Percentiles rank a stretch among this genome's conserved stretches.
phyloP scores from a whole-genome alignment of 306 rosid species.

The Trifolium fragiferum region DNA sequence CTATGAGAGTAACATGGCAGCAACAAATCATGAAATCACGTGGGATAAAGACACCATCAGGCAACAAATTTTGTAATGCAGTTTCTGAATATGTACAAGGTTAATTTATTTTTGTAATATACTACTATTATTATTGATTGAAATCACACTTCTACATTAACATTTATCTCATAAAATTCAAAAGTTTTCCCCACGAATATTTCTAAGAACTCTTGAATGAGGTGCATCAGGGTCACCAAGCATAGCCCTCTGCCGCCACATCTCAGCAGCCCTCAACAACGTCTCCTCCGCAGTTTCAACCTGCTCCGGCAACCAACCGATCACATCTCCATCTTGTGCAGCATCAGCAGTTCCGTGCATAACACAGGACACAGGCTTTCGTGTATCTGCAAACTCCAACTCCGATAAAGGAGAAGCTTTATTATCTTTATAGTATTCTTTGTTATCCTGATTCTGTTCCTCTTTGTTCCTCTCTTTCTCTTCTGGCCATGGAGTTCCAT shows the following conservation, averaged over 20 bases:
- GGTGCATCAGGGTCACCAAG: conserved; percentile 78
- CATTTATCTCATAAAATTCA: conserved; percentile 16
- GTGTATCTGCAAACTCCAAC: conserved; percentile 62
- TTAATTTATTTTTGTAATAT: neutral
- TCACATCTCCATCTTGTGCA: conserved; percentile 41
- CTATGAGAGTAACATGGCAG: no score
- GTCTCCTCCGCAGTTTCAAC: conserved; percentile 79
- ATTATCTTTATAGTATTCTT: conserved; percentile 58
- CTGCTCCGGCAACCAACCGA: conserved; percentile 85
- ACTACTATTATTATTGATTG: neutral
- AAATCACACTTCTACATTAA: neutral
- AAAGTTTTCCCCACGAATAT: conserved; percentile 66
- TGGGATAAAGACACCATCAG: no score
- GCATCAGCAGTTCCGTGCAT: conserved; percentile 53
- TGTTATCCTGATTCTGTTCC: conserved; percentile 44
- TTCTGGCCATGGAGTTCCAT: conserved; percentile 63
- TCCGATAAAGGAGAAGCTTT: conserved; percentile 85
- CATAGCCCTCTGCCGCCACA: conserved; percentile 65
- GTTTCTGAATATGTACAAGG: no score
- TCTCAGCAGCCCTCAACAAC: conserved; percentile 66
- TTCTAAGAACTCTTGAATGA: conserved; percentile 69
- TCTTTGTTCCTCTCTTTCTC: conserved; percentile 22
- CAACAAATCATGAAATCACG: no score
- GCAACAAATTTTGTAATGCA: no score
- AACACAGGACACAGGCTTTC: conserved; percentile 61